Base-by-base conservation (phyloP, 257 asterid species). In the Nicotiana undulata region DNA sequence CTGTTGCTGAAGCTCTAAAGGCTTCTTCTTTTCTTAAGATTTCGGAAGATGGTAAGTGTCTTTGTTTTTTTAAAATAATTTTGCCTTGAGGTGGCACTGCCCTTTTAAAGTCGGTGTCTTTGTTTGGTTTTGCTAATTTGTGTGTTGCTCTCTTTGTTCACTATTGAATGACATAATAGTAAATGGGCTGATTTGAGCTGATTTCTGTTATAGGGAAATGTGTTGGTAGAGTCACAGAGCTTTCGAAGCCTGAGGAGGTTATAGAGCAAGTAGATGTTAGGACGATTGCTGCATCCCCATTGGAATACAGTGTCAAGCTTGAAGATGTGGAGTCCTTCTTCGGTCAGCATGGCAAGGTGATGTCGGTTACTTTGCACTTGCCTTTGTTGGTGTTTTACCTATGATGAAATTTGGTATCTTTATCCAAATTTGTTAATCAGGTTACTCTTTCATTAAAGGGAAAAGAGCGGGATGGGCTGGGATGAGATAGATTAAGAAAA, bases 211-310 rank as follows among this genome's bases (percentile, higher is more conserved):
- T 79, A 96, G 99, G 98, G 20, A 82, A 80, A 81, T 93, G 85
- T 77, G 89, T 96, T 83, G 97, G 98, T 85, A 90, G 99, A 84
- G 88, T 86, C 83, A 82, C 91, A 10, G 96, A 91, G 83, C 90
- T 94, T 77, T 83, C 94, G 11, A 90, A 94, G 87, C 91, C 92
- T 0, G 99, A 94, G 79, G 97, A 90, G 90, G 94, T 88, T 32
- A 94, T 96, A 55, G 92, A 92, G 86, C 99, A 94, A 85, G 60
- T 85, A 64, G 97, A 92, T 86, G 90, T 75, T 16, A 88, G 94
- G 82, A 96, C 98, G 44, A 82, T 96, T 76, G 98, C 99, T 70
- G 98, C 92, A 75, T 91, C 97, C 9, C 97, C 98, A 5, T 87
- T 96, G 46, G 98, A 87, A 83, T 91, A 89, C 83, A 91, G 90